Conservation (phyloP, 768 basidiomycete genomes). For the Myochromella boudieri region DNA sequence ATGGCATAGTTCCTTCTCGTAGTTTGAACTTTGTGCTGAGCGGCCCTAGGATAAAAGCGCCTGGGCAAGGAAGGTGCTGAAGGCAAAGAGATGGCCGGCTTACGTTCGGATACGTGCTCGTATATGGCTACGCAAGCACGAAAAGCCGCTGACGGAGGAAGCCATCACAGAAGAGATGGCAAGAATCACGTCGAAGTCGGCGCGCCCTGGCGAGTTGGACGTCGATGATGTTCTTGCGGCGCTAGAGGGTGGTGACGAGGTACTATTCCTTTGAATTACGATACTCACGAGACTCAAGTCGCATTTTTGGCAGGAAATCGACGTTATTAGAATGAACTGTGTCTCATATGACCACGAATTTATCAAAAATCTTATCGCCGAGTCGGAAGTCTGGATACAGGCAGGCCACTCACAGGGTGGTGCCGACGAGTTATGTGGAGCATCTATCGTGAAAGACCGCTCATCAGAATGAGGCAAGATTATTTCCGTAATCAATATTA, state of each 20-base stretch:
- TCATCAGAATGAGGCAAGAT: background rate
- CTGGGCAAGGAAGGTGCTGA: constrained; percentile 19
- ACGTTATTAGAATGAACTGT: constrained; percentile 7
- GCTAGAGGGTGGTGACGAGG: constrained; percentile 12
- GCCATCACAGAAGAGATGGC: background rate
- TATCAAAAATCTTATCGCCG: background rate
- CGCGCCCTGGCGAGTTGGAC: background rate
- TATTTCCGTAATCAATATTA: background rate
- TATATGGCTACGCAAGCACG: constrained; percentile 22
- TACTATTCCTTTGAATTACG: background rate
- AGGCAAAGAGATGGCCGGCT: constrained; percentile 12
- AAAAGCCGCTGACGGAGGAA: background rate
- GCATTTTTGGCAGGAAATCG: constrained; percentile 1
- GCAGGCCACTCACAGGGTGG: too few species aligned
- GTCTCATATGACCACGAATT: constrained; percentile 8
- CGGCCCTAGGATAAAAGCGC: constrained; percentile 14
- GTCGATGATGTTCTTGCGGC: constrained; percentile 3
- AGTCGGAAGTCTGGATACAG: background rate
- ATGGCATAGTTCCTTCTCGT: background rate
- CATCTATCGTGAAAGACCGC: background rate
- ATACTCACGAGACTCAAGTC: background rate
- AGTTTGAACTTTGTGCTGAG: background rate
- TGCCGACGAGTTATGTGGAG: background rate
- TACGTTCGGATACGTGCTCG: constrained; percentile 26
- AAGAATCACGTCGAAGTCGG: background rate